These are phyloP conservation scores for Holtermannia corniformis DNA, from an alignment of 768 basidiomycete species.

Conservation along the genomic window DNA sequence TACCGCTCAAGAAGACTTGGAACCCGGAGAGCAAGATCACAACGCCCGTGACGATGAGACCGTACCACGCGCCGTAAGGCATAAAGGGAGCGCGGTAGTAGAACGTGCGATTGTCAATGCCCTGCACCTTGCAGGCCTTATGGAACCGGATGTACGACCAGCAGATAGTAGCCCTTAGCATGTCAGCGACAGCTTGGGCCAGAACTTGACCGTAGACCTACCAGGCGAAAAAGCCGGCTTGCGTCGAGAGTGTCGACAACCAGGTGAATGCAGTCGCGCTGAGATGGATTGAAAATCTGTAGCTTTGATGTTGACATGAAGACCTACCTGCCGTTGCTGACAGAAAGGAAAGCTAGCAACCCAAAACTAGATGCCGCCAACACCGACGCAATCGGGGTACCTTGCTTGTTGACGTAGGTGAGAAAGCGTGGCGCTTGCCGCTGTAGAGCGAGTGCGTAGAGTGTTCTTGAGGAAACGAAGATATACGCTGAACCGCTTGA, in stretches of 20 bases:
- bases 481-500: constrained; percentile 83
- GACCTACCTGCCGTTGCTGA: constrained; percentile 10
- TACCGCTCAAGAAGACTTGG: constrained; percentile 23
- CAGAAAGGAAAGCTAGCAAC: constrained; percentile 15
- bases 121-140: constrained; percentile 9
- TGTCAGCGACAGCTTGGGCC: background rate
- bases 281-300: background rate
- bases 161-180: background rate
- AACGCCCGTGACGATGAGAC: constrained; percentile 8
- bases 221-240: constrained; percentile 11
- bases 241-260: constrained; percentile 9
- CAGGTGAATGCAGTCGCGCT: constrained; percentile 5
- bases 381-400: constrained; percentile 36
- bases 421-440: constrained; percentile 62
- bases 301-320: constrained; percentile 3
- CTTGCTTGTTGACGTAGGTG: constrained; percentile 22
- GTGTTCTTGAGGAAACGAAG: constrained; percentile 65
- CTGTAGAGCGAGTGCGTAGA: constrained; percentile 71
- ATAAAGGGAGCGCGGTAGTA: constrained; percentile 10
- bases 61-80: constrained; percentile 22
- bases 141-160: constrained; percentile 1
- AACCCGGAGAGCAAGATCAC: constrained; percentile 29
- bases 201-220: background rate
- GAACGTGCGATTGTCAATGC: constrained; percentile 4
- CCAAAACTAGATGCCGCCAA: constrained; percentile 12